phyloP scores from a whole-genome alignment of 106 monocot genomes.

The Dendrobium chrysotoxum region DNA sequence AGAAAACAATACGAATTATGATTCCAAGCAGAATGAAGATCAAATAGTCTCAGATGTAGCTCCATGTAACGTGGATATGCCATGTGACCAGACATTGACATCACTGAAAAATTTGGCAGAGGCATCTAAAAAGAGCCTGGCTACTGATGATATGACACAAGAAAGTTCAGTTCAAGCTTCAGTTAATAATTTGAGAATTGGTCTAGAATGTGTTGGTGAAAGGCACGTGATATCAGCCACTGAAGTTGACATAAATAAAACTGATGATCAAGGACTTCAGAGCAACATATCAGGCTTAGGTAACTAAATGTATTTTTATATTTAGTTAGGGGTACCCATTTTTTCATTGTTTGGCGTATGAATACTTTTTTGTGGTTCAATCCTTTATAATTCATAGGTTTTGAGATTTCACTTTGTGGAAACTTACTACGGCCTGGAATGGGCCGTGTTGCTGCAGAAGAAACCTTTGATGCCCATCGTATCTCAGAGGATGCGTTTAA shows the following conservation, averaged over 20 bases:
- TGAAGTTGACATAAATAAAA: slow-evolving; percentile 30
- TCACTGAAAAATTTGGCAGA: slow-evolving; percentile 9
- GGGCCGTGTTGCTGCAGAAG: slow-evolving; percentile 53
- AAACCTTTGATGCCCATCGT: slow-evolving; percentile 61
- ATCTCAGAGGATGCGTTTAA: slow-evolving; percentile 63
- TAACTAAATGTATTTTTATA: slow-evolving; percentile 23
- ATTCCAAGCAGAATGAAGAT: slow-evolving; percentile 7
- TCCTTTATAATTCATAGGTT: slow-evolving; percentile 39
- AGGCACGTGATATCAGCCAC: slow-evolving; percentile 10
- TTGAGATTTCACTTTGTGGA: slow-evolving; percentile 85
- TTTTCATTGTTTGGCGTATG: not conserved
- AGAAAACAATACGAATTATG: slow-evolving; percentile 9
- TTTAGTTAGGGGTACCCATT: not conserved
- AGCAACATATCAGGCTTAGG: slow-evolving; percentile 25
- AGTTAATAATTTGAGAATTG: slow-evolving; percentile 4
- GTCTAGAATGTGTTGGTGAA: slow-evolving; percentile 13
- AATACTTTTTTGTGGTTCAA: slow-evolving; percentile 4
- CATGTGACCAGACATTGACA: slow-evolving; percentile 12
- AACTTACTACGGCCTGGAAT: slow-evolving; percentile 64
- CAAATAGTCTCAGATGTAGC: slow-evolving; percentile 3
- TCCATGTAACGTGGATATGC: slow-evolving; percentile 13
- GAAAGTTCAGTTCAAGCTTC: slow-evolving; percentile 5
- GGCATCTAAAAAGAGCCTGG: slow-evolving; percentile 5
- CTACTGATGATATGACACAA: slow-evolving; percentile 7
- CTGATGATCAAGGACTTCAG: slow-evolving; percentile 13